Conservation (phyloP, 2,329 filamentous ascomycete species). For the Blastomyces parvus region DNA sequence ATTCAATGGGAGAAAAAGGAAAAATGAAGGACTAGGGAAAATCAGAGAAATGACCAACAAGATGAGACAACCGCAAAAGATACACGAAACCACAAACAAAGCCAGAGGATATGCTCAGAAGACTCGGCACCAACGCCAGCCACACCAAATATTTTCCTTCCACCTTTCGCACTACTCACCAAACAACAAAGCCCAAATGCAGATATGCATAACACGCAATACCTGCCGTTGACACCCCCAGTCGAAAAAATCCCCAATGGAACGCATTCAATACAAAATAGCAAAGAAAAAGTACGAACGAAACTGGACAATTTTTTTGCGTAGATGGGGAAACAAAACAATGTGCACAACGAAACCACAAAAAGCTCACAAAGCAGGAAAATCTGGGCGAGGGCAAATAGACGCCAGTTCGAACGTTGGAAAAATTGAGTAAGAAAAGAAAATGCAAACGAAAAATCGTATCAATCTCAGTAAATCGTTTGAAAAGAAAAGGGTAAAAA, state of each 20-base stretch:
- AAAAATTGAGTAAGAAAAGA: not conserved
- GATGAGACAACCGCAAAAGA: not conserved
- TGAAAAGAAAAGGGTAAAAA: not conserved
- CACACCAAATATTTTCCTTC: slow-evolving; percentile 3
- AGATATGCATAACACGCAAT: not conserved
- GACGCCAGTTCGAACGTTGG: not conserved
- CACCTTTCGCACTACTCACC: not conserved
- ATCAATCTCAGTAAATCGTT: slow-evolving; percentile 5
- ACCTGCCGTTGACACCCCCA: not conserved
- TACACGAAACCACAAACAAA: slow-evolving; percentile 3
- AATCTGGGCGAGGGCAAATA: not conserved
- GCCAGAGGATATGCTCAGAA: slow-evolving; percentile 2
- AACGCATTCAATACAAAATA: not conserved
- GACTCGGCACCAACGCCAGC: slow-evolving; percentile 8
- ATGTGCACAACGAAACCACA: not conserved
- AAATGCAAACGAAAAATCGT: not conserved
- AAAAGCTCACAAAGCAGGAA: slow-evolving; percentile 8
- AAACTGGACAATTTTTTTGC: slow-evolving; percentile 2
- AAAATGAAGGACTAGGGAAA: not conserved
- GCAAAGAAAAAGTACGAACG: not conserved
- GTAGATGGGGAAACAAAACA: not conserved
- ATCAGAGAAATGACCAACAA: slow-evolving; percentile 5
- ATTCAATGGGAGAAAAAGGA: not conserved
- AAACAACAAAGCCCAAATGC: not conserved
- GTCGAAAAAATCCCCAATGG: not conserved